Evolutionary conservation across 1,284 basidiomycete species (phyloP), one percentile per base, ranked within the genome.

Genomic region (Ustilago xerochloae): DNA sequence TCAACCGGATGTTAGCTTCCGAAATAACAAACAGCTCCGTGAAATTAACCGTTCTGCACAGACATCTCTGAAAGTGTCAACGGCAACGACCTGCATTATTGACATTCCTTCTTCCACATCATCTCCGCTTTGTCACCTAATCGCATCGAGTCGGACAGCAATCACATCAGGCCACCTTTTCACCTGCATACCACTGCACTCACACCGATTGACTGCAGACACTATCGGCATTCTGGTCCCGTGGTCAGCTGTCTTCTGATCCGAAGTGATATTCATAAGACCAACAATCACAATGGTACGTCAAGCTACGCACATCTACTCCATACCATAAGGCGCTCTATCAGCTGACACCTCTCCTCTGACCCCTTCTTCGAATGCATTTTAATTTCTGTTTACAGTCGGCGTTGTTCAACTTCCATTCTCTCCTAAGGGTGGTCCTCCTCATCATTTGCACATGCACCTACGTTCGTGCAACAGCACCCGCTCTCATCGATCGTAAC

Each of bases 321-420:
- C n/a, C 18, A 22, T 22, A 22, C 20, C 15, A 28, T 28, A 13
- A 3, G 8, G 4, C 15, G 32, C 48, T 12, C 18, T 15, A 47
- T 18, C 41, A 36, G 33, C 56, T 58, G 63, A 53, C 56, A 58
- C 16, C 20, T 22, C 2, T 9, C 18, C 7, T 30, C 49, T 38
- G 6, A 12, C n/a, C 20, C 18, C 26, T 9, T 22, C 15, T 16
- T 30, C 9, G 13, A 32, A 33, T 35, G 9, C 15, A n/a, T 13
- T 18, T 13, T 5, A 28, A 10, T 20, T 15, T 38, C 32, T 13
- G 12, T 6, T 18, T 12, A 4, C 58, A 97, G 95, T 96, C 95
- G 46, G 96, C 97, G 7, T 88, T 99, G 35, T 97, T 99, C 90
- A 96, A 97, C 87, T 99, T 99, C 84, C 92, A 96, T 85, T 95